Evolutionary conservation across 345 rosid species (phyloP).

Genomic region (Hevea brasiliensis): DNA sequence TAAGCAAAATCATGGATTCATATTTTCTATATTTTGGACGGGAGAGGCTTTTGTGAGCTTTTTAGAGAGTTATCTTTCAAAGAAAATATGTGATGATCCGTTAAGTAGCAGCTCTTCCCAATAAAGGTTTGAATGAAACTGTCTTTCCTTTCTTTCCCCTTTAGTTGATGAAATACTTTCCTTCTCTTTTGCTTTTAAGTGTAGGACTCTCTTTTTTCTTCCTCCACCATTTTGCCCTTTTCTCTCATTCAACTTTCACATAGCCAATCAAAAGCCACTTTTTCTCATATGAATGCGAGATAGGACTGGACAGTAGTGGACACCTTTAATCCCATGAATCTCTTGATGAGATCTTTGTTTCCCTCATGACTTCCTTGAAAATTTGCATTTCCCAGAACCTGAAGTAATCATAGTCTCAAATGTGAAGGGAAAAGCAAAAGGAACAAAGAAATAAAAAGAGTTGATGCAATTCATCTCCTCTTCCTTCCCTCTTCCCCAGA

Average conservation of each 20-base stretch:
- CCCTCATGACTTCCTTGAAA: constrained; percentile 1
- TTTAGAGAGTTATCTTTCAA: background rate
- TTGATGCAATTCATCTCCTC: background rate
- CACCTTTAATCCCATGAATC: constrained; percentile 44
- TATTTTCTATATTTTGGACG: no score
- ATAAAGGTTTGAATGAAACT: constrained; percentile 21
- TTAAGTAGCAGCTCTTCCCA: constrained; percentile 20
- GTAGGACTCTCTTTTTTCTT: background rate
- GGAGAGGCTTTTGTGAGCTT: no score
- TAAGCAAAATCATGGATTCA: no score
- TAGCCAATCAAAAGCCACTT: constrained; percentile 40
- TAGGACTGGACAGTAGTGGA: constrained; percentile 30
- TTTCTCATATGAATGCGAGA: constrained; percentile 15
- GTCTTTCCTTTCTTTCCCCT: background rate
- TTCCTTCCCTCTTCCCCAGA: background rate
- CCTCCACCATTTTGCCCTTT: constrained; percentile 14
- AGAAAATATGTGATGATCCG: background rate
- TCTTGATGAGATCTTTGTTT: constrained; percentile 31
- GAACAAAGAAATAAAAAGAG: background rate
- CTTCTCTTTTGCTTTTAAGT: constrained; percentile 28
- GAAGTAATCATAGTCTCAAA: constrained; percentile 8
- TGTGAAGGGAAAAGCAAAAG: background rate
- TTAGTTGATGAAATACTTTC: constrained; percentile 28
- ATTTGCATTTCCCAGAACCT: constrained; percentile 10
- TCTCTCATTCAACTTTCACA: constrained; percentile 21